Base-by-base conservation (phyloP, 2,329 filamentous ascomycete species). In the Fusarium humuli region DNA sequence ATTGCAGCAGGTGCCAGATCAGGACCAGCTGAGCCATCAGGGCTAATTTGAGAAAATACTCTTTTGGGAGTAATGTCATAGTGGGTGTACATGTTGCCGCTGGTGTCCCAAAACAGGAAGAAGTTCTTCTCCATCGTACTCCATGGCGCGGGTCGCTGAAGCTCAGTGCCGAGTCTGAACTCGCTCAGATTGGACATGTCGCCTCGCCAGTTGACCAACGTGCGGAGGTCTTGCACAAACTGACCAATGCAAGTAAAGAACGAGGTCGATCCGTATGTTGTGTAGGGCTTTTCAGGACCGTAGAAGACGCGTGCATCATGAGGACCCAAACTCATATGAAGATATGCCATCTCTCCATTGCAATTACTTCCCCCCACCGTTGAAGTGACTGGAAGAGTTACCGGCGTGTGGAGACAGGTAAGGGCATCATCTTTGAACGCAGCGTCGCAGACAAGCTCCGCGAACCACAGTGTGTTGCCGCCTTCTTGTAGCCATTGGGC, bases 301-400 rank as follows among this genome's bases (percentile, higher is more conserved):
- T 84, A 85, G 70, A 90, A 87, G 12, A 88, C 83, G 7, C 88
- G 82, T 2, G 86, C 87, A 71, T 90, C 88, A 68, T 87, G 87
- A 0, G 88, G 87, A 0, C 88, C 88, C 20, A 83, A 73, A 63
- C 82, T 85, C 58, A 64, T 83, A 69, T 32, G 73, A 47, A 86
- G 79, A 59, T 79, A 80, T 2, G 74, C 76, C 8, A 86, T 64
- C 4, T 85, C 79, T 3, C 81, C 83, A 7, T 78, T 70, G 70
- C 87, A 89, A 10, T 82, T 80, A 11, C 79, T 78, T 11, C 79
- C 79, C 1, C 79, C 80, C 0, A 75, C 67, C 0, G 86, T 87
- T 1, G 83, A 77, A 3, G 81, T 77, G 50, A 88, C 83, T 11
- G 84, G 83, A 0, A 88, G 77, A 5, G 77, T 77, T 0, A 73